Evolutionary conservation across 345 rosid species (phyloP), one percentile per base, ranked within the genome.

Genomic region (Angophora floribunda): DNA sequence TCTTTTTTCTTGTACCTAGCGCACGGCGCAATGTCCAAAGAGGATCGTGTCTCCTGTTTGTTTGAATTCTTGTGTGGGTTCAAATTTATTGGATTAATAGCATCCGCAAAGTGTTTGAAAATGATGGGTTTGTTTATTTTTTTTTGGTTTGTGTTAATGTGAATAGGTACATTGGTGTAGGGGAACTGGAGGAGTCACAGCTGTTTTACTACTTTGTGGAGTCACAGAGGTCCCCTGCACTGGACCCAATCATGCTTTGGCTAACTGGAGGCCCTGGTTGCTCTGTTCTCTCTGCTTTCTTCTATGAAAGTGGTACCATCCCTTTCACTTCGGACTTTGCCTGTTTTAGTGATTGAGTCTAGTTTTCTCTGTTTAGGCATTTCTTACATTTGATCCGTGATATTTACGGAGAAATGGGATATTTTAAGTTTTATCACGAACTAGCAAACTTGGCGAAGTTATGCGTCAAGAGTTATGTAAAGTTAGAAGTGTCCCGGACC

Each of bases 221-320:
- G 88, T 92, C 93, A 17, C 88, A 89, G 87, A 87, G 91, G 67
- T 88, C 59, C 41, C 92, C 92, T 6, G 7, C 85, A 7, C 85
- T 75, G 19, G 92, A 90, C 86, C 92, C 93, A 7, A 57, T 92
- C 21, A 67, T 90, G 86, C 92, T 92, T 24, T 92, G 93, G 92
- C 92, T 92, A 59, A 91, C 92, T 4, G 93, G 93, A 1, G 92
- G 93, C 45, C 93, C 93, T 21, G 93, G 92, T 65, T 91, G 94
- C 91, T 91, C 93, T 78, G 90, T 79, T 45, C 91, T 92, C 85
- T 90, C 93, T 30, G 94, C 90, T 19, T 86, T 92, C 45, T 53
- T 91, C 21, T 92, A 89, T 57, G 91, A 91, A 86, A 89, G 86
- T 51, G 92, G 93, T 90, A 88, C 22, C 57, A 82, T 55, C 79